A percentile compares a stretch with the other conserved stretches of the same genome.
Evolutionary conservation across 306 rosid genomes (phyloP).

Genomic region (Gastrolobium bilobum): DNA sequence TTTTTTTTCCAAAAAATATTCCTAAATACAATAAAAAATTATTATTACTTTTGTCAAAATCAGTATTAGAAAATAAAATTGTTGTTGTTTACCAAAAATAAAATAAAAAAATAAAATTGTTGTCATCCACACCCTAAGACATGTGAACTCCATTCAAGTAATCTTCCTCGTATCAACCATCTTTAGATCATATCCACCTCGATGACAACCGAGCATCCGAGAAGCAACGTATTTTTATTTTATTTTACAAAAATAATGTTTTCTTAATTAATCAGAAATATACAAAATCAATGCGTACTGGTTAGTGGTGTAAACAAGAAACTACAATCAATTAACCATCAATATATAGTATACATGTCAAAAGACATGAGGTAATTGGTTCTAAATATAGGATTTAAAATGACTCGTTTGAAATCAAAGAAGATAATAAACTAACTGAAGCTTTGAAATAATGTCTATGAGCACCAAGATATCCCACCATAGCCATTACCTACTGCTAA

Average conservation of each 20-base stretch:
- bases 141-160: slow-evolving; percentile 27
- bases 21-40: too few species aligned
- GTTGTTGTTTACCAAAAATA: too few species aligned
- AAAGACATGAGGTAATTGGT: background rate
- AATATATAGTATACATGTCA: background rate
- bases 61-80: too few species aligned
- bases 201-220: slow-evolving; percentile 78
- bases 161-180: slow-evolving; percentile 60
- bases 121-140: too few species aligned
- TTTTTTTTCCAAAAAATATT: too few species aligned
- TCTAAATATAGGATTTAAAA: background rate
- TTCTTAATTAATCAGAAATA: slow-evolving; percentile 62
- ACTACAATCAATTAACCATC: background rate
- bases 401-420: background rate
- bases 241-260: too few species aligned
- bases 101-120: too few species aligned
- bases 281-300: slow-evolving; percentile 41
- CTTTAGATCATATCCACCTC: slow-evolving; percentile 69
- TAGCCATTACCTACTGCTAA: background rate
- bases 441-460: background rate
- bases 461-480: background rate
- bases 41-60: too few species aligned
- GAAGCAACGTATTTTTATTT: slow-evolving; percentile 51
- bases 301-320: background rate
- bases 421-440: background rate